Evolutionary conservation across 768 basidiomycete species (phyloP).

Genomic region (Suillus fuscotomentosus): DNA sequence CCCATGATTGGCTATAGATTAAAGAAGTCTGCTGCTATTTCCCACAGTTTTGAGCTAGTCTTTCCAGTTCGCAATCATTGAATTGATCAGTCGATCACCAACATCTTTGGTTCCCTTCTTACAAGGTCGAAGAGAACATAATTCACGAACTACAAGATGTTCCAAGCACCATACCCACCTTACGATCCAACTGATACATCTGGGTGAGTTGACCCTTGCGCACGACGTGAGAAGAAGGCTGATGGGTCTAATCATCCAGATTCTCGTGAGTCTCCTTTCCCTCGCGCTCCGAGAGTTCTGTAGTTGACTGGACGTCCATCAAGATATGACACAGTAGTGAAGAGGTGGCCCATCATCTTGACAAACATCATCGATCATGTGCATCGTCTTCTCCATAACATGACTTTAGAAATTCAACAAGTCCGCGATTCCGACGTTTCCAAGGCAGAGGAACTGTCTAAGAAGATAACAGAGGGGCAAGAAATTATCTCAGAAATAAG

Average conservation of each 20-base stretch:
- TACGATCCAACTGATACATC: conserved; percentile 72
- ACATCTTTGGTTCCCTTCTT: not conserved
- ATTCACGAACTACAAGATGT: conserved; percentile 23
- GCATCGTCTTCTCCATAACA: conserved; percentile 63
- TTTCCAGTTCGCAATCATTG: not conserved
- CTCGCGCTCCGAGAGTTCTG: not conserved
- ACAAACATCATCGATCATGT: conserved; percentile 78
- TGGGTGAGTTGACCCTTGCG: conserved; percentile 42
- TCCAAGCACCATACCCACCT: conserved; percentile 59
- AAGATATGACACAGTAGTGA: conserved; percentile 78
- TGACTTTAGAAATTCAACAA: conserved; percentile 42
- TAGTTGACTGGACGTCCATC: not conserved
- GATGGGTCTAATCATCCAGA: conserved; percentile 32
- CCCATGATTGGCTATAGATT: not conserved
- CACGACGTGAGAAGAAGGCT: not conserved
- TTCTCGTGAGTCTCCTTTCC: conserved; percentile 54
- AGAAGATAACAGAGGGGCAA: conserved; percentile 71
- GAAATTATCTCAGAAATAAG: conserved; percentile 70
- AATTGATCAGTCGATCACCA: not conserved
- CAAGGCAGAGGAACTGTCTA: conserved; percentile 29
- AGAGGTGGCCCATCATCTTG: conserved; percentile 83
- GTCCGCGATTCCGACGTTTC: conserved; percentile 14
- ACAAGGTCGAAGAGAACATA: not conserved
- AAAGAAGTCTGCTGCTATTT: not conserved
- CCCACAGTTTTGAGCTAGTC: not conserved